Conservation (phyloP, 2,329 filamentous ascomycete genomes). For the Claviceps humidiphila region DNA sequence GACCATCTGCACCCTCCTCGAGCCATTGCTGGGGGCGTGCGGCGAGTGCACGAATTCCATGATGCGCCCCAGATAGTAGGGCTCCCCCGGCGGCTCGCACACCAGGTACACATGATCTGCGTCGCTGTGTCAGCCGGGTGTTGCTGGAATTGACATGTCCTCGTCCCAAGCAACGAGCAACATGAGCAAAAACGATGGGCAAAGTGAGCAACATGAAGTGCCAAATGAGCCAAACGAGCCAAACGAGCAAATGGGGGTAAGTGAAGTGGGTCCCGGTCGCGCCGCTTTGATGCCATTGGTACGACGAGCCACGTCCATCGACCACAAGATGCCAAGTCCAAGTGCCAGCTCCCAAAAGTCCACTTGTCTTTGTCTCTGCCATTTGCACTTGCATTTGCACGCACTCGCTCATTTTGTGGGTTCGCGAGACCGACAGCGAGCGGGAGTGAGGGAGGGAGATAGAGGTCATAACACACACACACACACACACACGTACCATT, state of each 20-base stretch:
- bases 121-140: constrained; percentile 8
- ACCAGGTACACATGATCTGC: constrained; percentile 81
- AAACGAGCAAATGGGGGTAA: neutral
- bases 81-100: constrained; percentile 93
- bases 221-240: too few relatives aligned
- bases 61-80: constrained; percentile 92
- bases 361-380: neutral
- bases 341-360: neutral
- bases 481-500: constrained; percentile 54
- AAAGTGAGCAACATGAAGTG: too few relatives aligned
- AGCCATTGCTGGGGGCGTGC: constrained; percentile 54
- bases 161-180: neutral
- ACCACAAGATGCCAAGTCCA: constrained; percentile 1
- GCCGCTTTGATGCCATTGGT: constrained; percentile 5
- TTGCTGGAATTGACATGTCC: constrained; percentile 5
- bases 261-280: constrained; percentile 6
- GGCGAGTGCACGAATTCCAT: constrained; percentile 92
- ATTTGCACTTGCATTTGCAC: constrained; percentile 2
- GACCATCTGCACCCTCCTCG: constrained; percentile 67
- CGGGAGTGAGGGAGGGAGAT: neutral
- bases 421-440: neutral
- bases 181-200: too few relatives aligned
- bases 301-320: neutral
- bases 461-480: neutral
- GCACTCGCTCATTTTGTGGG: neutral